Evolutionary conservation across 768 basidiomycete genomes (phyloP), one percentile per base, ranked within the genome.

Genomic region (Tylopilus vinaceipallidus): DNA sequence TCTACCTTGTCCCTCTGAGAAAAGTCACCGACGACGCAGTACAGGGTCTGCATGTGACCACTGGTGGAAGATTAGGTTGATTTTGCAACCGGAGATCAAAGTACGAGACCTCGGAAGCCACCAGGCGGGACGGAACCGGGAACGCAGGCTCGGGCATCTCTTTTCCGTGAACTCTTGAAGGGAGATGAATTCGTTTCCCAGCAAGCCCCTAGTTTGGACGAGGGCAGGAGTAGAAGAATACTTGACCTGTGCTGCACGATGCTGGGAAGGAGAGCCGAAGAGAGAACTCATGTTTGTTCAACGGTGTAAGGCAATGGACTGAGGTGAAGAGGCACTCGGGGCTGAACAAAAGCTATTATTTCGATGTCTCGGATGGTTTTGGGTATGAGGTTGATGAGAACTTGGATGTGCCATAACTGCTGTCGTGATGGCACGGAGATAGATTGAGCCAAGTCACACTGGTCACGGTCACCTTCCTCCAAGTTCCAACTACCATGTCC

Each of bases 31-130:
- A 65, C 16, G 33, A 55, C 60, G 19, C 57, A 70, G 34, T 68
- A 68, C 29, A 68, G 47, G 36, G 67, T 68, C 48, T 68, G 67
- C 47, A 69, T 47, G 34, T 68, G 68, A 22, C 67, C 67, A 48
- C 67, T 68, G 39, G 17, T 22, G 33, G 40, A 43, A 29, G 6
- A 42, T 70, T 20, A 68, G 53, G 29, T 27, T 47, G 38, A n/a
- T 19, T 29, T 40, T 45, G 30, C 19, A 41, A 45, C 37, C 17
- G 19, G 23, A 30, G 17, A 10, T 13, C 33, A 34, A 14, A 26
- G 32, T 32, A 44, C 55, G 39, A 42, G 42, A 68, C 67, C 62
- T 69, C 13, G 68, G 59, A 46, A 68, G 62, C 67, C 67, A 68
- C 67, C 67, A 68, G 19, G 55, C 59, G 13, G 68, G 67, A 33